Conservation (phyloP, 148 eudicot genomes). For the Euryodendron excelsum region DNA sequence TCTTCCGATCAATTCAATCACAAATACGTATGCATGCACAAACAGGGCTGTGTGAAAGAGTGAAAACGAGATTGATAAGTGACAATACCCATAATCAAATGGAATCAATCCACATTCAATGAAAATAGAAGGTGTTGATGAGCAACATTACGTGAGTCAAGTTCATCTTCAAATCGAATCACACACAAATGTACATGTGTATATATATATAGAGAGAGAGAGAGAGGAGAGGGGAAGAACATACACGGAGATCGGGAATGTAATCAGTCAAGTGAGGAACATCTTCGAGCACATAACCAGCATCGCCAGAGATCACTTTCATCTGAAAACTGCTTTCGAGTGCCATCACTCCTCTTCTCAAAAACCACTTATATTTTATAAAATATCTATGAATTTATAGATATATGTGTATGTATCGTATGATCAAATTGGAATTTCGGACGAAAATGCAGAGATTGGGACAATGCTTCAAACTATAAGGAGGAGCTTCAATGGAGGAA, state of each 20-base stretch:
- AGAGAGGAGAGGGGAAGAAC: neutral
- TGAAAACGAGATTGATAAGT: too few species aligned
- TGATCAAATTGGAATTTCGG: too few species aligned
- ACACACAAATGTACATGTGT: neutral
- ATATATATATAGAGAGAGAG: neutral
- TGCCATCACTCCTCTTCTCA: neutral
- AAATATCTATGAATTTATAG: too few species aligned
- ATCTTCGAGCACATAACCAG: conserved; percentile 71
- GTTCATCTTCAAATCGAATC: neutral
- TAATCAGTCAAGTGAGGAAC: conserved; percentile 84
- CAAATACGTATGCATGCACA: too few species aligned
- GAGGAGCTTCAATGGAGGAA: too few species aligned
- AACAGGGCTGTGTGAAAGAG: too few species aligned
- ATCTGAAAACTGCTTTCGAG: conserved; percentile 10
- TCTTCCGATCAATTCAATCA: too few species aligned
- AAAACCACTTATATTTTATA: neutral
- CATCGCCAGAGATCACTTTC: conserved; percentile 54
- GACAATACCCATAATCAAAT: neutral
- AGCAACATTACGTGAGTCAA: neutral
- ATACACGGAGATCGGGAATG: conserved; percentile 62
- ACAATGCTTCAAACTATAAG: too few species aligned
- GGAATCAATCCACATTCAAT: neutral
- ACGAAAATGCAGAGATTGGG: too few species aligned
- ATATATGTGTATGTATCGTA: too few species aligned
- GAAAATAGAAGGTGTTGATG: neutral